Evolutionary conservation across 164 flowering plant species (phyloP).

Genomic region (Aristolochia fimbriata): DNA sequence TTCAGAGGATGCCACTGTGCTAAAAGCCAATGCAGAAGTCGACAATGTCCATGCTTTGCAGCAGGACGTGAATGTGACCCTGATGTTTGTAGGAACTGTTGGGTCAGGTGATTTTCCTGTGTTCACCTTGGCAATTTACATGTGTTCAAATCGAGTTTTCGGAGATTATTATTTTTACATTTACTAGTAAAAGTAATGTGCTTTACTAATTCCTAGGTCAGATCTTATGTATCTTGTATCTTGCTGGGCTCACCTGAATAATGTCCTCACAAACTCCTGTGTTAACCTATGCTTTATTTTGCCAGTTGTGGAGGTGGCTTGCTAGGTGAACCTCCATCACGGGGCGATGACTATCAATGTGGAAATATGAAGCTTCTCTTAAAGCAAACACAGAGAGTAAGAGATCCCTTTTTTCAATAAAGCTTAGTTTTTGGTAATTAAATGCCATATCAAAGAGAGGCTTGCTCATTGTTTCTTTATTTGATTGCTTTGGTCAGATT

Average conservation of each 20-base stretch:
- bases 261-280: no score
- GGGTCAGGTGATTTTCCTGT: conserved; percentile 69
- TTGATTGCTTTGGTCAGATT: conserved; percentile 34
- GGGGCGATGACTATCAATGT: conserved; percentile 84
- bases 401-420: no score
- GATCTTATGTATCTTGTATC: no score
- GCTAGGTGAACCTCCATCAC: conserved; percentile 65
- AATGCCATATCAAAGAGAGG: neutral
- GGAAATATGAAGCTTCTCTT: conserved; percentile 93
- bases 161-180: no score
- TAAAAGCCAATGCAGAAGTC: conserved; percentile 94
- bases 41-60: conserved; percentile 99
- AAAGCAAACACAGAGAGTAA: conserved; percentile 86
- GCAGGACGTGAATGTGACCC: conserved; percentile 99
- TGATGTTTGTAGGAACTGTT: conserved; percentile 97
- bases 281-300: no score
- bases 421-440: conserved; percentile 1
- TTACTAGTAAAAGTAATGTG: no score
- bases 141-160: no score
- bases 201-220: no score
- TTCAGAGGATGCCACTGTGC: conserved; percentile 99
- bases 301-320: conserved; percentile 91
- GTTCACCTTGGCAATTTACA: no score
- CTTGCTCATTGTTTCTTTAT: neutral
- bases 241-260: no score